A percentile compares a stretch with the other conserved stretches of the same genome.
These are phyloP conservation scores for Gastrodia elata DNA, from an alignment of 106 monocot genomes.

Conservation along the genomic window DNA sequence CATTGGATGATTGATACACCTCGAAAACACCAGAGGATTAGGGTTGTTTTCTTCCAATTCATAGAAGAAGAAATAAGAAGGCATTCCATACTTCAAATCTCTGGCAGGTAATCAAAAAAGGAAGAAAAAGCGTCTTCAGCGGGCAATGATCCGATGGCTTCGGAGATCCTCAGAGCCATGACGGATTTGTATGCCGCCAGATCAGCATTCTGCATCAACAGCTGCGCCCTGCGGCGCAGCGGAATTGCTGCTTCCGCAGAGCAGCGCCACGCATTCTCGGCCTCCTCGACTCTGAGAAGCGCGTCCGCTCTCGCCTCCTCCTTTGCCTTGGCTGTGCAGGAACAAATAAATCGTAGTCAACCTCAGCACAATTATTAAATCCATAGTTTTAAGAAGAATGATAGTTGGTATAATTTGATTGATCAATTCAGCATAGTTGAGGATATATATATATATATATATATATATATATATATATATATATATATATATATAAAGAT, in stretches of 20 bases:
- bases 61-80: too few relatives aligned
- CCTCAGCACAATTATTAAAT: too few relatives aligned
- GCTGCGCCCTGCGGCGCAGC: conserved; percentile 41
- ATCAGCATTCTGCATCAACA: conserved; percentile 63
- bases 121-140: conserved; percentile 11
- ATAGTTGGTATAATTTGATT: too few relatives aligned
- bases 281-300: conserved; percentile 28
- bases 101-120: conserved; percentile 12
- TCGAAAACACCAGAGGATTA: background rate
- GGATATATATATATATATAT: too few relatives aligned
- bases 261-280: conserved; percentile 29
- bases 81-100: background rate
- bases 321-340: conserved; percentile 17
- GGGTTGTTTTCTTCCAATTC: background rate
- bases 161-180: conserved; percentile 60
- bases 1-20: background rate
- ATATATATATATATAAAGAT: too few relatives aligned
- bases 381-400: too few relatives aligned
- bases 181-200: conserved; percentile 46
- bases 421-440: too few relatives aligned
- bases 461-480: too few relatives aligned
- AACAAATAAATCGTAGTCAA: background rate
- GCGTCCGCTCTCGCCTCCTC: conserved; percentile 16
- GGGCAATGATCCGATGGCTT: conserved; percentile 17
- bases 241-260: conserved; percentile 31